A percentile compares a stretch with the other conserved stretches of the same genome.
These are phyloP conservation scores for baker's yeast (Saccharomyces cerevisiae) DNA, from an alignment of 805 yeast species.

Conservation along the genomic window DNA sequence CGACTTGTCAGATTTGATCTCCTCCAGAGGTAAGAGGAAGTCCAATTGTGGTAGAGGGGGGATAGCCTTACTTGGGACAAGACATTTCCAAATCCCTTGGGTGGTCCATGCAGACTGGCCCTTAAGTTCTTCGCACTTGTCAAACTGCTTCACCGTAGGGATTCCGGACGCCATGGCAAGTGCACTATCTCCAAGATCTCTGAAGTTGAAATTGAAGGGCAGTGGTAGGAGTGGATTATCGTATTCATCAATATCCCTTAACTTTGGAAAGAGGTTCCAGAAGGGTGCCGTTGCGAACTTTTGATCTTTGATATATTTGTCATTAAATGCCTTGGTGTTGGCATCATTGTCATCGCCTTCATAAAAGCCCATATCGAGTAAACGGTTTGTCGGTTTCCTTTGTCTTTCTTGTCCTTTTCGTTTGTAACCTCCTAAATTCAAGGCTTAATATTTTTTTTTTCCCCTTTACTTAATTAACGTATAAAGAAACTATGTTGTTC, in stretches of 20 bases:
- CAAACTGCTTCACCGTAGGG: slow-evolving; percentile 53
- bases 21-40: slow-evolving; percentile 47
- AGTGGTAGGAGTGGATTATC: background rate
- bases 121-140: slow-evolving; percentile 50
- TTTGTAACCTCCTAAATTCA: background rate
- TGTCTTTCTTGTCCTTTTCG: background rate
- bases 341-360: background rate
- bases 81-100: slow-evolving; percentile 83
- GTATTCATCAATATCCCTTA: background rate
- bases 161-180: background rate
- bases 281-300: background rate
- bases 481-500: background rate
- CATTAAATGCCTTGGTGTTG: background rate
- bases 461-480: background rate
- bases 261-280: background rate
- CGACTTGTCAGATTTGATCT: slow-evolving; percentile 38
- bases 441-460: background rate
- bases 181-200: background rate
- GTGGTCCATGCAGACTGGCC: slow-evolving; percentile 81
- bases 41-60: slow-evolving; percentile 21
- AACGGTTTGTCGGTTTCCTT: background rate
- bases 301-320: background rate
- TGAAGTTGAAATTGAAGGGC: background rate
- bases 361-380: background rate
- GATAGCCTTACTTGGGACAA: slow-evolving; percentile 48